Conservation (phyloP, 768 basidiomycete genomes). For the Russula dissimulans region DNA sequence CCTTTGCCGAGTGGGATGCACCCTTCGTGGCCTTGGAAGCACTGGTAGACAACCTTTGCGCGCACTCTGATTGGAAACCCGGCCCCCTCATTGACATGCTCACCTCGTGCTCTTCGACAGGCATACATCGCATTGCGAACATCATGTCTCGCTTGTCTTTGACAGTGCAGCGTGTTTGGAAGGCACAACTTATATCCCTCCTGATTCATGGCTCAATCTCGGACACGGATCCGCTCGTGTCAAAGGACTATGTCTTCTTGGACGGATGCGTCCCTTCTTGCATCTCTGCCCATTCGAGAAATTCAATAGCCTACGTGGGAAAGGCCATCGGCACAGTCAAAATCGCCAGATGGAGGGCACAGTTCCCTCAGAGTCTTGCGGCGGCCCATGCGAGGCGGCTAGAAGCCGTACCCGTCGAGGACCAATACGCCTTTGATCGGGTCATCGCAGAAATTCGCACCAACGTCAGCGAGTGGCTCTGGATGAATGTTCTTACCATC, state of each 20-base stretch:
- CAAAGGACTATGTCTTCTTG: slow-evolving; percentile 47
- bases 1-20: slow-evolving; percentile 83
- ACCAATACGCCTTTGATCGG: slow-evolving; percentile 67
- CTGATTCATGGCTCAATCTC: slow-evolving; percentile 69
- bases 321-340: slow-evolving; percentile 80
- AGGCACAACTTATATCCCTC: slow-evolving; percentile 73
- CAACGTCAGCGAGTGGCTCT: slow-evolving; percentile 88
- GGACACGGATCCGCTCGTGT: slow-evolving; percentile 53
- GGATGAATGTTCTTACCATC: slow-evolving; percentile 79
- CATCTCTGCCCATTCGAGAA: slow-evolving; percentile 58
- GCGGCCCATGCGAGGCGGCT: slow-evolving; percentile 56
- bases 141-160: slow-evolving; percentile 64
- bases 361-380: slow-evolving; percentile 61
- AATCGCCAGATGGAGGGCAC: slow-evolving; percentile 67
- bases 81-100: slow-evolving; percentile 79
- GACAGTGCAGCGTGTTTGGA: slow-evolving; percentile 76
- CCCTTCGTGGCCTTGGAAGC: slow-evolving; percentile 65
- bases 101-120: slow-evolving; percentile 60
- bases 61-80: slow-evolving; percentile 50
- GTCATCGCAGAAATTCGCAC: slow-evolving; percentile 67
- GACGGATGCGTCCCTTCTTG: slow-evolving; percentile 68
- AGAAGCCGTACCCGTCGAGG: slow-evolving; percentile 60
- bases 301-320: slow-evolving; percentile 81
- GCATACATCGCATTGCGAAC: slow-evolving; percentile 63
- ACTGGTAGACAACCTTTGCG: slow-evolving; percentile 54